Conservation (phyloP, 129 eudicot genomes). For the Flaveria ramosissima region DNA sequence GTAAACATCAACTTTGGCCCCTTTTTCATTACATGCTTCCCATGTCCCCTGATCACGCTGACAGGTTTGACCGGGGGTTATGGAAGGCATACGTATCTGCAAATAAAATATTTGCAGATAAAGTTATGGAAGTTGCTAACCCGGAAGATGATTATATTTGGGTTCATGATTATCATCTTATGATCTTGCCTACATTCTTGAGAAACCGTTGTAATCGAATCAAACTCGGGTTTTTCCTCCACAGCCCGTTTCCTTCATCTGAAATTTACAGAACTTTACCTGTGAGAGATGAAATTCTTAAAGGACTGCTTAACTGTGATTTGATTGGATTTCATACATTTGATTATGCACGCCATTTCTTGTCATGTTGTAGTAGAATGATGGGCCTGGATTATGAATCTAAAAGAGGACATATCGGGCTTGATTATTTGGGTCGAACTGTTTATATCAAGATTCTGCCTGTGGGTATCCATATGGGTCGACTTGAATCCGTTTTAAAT, state of each 20-base stretch:
- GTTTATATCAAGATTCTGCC: constrained; percentile 81
- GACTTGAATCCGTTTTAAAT: constrained; percentile 61
- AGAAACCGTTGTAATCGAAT: constrained; percentile 65
- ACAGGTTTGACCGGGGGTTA: constrained; percentile 65
- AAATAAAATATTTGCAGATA: constrained; percentile 79
- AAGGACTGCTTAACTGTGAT: constrained; percentile 78
- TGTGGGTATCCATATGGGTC: constrained; percentile 80
- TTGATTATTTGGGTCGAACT: constrained; percentile 86
- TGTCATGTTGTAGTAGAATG: constrained; percentile 89
- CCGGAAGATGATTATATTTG: constrained; percentile 83
- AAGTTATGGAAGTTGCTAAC: constrained; percentile 77
- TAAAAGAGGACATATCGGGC: constrained; percentile 81
- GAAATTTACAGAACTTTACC: constrained; percentile 84
- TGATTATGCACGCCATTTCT: constrained; percentile 84
- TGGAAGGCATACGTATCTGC: constrained; percentile 91
- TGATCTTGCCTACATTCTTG: constrained; percentile 82
- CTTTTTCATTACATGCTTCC: constrained; percentile 96
- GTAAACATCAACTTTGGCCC: constrained; percentile 91
- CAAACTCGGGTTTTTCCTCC: constrained; percentile 81
- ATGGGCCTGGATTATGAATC: constrained; percentile 81
- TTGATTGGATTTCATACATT: constrained; percentile 86
- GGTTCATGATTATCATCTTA: constrained; percentile 91
- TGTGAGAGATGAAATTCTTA: constrained; percentile 72
- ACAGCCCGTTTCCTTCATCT: constrained; percentile 88
- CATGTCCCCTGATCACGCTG: constrained; percentile 72